These are phyloP conservation scores for Cryptococcus sp. DNA, from an alignment of 1,284 basidiomycete species.

Conservation along the genomic window DNA sequence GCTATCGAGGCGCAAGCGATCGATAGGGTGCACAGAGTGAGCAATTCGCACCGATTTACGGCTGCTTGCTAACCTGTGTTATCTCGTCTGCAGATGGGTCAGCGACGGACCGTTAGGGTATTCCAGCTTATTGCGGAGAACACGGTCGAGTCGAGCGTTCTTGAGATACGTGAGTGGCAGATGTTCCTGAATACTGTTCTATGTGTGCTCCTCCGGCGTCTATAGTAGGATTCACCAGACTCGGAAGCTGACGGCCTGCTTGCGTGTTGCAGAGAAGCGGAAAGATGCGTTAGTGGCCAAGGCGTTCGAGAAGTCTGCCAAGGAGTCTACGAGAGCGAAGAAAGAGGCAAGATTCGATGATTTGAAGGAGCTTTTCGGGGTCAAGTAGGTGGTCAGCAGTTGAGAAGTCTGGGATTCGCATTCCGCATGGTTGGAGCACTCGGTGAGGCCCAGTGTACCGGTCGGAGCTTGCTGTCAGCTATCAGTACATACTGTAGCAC, in stretches of 20 bases:
- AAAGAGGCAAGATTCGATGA: slow-evolving; percentile 48
- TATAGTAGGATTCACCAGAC: background rate
- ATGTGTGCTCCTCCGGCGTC: background rate
- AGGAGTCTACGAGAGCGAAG: slow-evolving; percentile 36
- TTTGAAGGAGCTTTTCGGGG: slow-evolving; percentile 45
- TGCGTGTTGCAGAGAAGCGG: slow-evolving; percentile 33
- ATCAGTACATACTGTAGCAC: no score
- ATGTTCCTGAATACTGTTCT: no score
- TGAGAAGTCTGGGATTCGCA: no score
- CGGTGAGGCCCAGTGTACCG: no score
- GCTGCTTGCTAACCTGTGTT: slow-evolving; percentile 19
- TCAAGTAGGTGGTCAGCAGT: slow-evolving; percentile 17
- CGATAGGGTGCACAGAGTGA: slow-evolving; percentile 69
- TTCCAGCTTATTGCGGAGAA: slow-evolving; percentile 85
- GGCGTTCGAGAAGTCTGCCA: slow-evolving; percentile 46
- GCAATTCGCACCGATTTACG: background rate
- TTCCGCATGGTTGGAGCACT: no score
- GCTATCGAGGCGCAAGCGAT: slow-evolving; percentile 85
- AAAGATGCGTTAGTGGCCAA: slow-evolving; percentile 47
- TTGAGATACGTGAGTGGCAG: slow-evolving; percentile 82
- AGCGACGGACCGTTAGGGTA: slow-evolving; percentile 75
- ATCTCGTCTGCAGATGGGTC: slow-evolving; percentile 62
- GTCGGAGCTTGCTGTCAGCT: no score
- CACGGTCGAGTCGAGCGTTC: slow-evolving; percentile 80
- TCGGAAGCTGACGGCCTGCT: no score